Conservation (phyloP, 2,329 filamentous ascomycete genomes). For the Fusarium oxysporum region DNA sequence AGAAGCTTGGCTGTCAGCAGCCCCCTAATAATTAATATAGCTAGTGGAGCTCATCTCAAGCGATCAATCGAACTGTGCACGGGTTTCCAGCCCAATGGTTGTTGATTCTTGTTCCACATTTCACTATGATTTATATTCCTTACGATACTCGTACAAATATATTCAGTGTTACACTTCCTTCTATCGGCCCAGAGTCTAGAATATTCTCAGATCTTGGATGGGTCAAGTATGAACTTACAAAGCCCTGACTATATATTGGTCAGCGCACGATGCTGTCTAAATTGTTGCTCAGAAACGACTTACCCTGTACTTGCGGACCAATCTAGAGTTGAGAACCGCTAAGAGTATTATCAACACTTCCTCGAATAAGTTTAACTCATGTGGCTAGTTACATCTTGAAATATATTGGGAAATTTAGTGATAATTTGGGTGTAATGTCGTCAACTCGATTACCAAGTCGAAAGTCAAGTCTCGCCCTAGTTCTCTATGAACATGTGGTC, state of each 20-base stretch:
- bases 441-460: neutral
- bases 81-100: neutral
- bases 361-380: neutral
- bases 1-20: slow-evolving; percentile 6
- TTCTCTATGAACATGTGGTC: too few species aligned
- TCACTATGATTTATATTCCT: neutral
- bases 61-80: neutral
- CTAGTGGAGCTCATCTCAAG: neutral
- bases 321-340: neutral
- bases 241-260: neutral
- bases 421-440: neutral
- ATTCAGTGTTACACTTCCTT: neutral
- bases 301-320: neutral
- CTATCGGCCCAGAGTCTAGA: neutral
- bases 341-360: neutral
- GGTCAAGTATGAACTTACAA: neutral
- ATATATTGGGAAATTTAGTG: too few species aligned
- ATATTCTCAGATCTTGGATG: neutral
- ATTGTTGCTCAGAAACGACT: neutral
- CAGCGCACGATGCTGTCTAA: neutral
- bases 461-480: too few species aligned
- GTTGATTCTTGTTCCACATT: neutral
- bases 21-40: neutral
- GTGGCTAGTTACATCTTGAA: neutral
- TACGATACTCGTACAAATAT: neutral